These are phyloP conservation scores for Prunus yedoensis DNA, from an alignment of 331 rosid species.

Conservation along the genomic window DNA sequence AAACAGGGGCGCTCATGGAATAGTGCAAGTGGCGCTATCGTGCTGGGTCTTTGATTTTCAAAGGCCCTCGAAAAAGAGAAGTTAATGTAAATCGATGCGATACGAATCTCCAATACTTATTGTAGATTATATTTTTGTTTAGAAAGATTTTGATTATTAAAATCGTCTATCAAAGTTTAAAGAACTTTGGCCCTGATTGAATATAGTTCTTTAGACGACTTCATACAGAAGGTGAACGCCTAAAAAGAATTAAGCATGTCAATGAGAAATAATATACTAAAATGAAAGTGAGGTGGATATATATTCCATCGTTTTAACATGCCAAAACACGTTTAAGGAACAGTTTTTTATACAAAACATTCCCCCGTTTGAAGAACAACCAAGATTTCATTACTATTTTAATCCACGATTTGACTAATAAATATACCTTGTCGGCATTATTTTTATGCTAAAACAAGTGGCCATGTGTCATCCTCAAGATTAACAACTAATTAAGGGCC, in stretches of 20 bases:
- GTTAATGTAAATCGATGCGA: too few relatives aligned
- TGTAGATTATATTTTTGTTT: too few relatives aligned
- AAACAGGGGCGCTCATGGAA: too few relatives aligned
- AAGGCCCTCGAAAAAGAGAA: too few relatives aligned
- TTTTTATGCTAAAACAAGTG: background rate
- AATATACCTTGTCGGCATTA: conserved; percentile 9
- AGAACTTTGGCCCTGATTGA: background rate
- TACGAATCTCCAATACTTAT: too few relatives aligned
- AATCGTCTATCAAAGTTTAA: background rate
- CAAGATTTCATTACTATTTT: background rate
- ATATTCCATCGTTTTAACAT: background rate
- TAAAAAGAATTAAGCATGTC: background rate
- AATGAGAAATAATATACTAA: background rate
- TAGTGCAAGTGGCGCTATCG: too few relatives aligned
- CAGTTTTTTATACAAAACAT: background rate
- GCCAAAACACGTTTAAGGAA: conserved; percentile 18
- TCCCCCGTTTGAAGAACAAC: background rate
- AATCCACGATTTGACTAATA: conserved; percentile 6
- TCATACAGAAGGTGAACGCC: background rate
- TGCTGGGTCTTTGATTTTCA: too few relatives aligned
- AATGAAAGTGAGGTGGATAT: background rate
- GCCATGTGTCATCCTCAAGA: too few relatives aligned
- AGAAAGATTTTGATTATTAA: background rate
- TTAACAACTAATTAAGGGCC: too few relatives aligned
- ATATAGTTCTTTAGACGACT: background rate